A percentile compares a stretch with the other conserved stretches of the same genome.
These are phyloP conservation scores for Septoria linicola DNA, from an alignment of 2,329 filamentous ascomycete genomes.

Conservation along the genomic window DNA sequence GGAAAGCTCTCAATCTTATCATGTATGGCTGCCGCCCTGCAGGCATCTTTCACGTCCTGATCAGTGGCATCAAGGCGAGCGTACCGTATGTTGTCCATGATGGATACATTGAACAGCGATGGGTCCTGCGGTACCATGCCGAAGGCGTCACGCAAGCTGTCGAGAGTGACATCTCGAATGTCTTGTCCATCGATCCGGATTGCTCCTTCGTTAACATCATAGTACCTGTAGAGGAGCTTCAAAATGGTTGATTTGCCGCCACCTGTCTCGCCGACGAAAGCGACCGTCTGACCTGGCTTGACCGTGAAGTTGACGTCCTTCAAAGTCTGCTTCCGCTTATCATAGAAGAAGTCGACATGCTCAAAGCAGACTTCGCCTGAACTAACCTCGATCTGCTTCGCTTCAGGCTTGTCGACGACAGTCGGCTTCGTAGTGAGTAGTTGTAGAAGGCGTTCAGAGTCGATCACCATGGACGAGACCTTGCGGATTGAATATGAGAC, in stretches of 20 bases:
- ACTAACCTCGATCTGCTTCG: constrained; percentile 46
- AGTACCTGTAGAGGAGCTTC: constrained; percentile 61
- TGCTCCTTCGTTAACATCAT: constrained; percentile 55
- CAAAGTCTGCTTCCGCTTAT: constrained; percentile 53
- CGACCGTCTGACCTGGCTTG: constrained; percentile 56
- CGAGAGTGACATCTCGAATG: constrained; percentile 58
- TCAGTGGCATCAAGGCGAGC: constrained; percentile 61
- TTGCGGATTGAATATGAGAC: constrained; percentile 52
- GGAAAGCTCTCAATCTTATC: constrained; percentile 62
- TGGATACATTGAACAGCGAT: constrained; percentile 62
- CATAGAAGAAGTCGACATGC: constrained; percentile 57
- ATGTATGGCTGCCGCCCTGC: constrained; percentile 62
- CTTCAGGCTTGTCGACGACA: constrained; percentile 51
- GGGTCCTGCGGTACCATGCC: constrained; percentile 67
- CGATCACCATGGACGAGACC: constrained; percentile 57
- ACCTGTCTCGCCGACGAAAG: constrained; percentile 62
- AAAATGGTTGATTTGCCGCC: constrained; percentile 63
- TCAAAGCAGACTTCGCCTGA: constrained; percentile 55
- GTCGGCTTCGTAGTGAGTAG: constrained; percentile 59
- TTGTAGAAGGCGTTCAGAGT: constrained; percentile 62
- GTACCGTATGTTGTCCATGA: constrained; percentile 66
- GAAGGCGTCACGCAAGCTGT: constrained; percentile 58
- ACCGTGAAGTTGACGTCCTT: constrained; percentile 51
- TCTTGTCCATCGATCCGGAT: constrained; percentile 61
- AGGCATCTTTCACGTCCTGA: constrained; percentile 60